Conservation (phyloP, 768 basidiomycete genomes). For the Amylocystis lapponica region DNA sequence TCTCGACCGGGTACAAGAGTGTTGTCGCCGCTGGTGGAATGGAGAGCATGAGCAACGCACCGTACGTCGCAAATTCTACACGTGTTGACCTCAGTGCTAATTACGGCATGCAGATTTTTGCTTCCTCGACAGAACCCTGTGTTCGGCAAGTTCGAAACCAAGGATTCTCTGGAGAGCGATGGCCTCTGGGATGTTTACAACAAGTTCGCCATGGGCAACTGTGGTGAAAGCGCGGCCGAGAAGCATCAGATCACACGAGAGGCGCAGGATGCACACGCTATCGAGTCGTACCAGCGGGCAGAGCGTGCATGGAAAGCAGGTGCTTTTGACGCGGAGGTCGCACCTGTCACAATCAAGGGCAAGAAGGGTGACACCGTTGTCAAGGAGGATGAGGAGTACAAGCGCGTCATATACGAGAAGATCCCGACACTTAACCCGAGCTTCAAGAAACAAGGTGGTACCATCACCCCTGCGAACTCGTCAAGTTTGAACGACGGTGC, state of each 20-base stretch:
- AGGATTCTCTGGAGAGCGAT: slow-evolving; percentile 85
- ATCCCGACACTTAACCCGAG: slow-evolving; percentile 82
- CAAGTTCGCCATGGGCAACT: slow-evolving; percentile 98
- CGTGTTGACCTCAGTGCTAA: slow-evolving; percentile 1
- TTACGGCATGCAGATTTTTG: slow-evolving; percentile 52
- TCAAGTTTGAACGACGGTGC: slow-evolving; percentile 95
- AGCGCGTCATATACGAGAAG: slow-evolving; percentile 93
- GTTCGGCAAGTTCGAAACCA: slow-evolving; percentile 86
- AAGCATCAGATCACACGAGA: slow-evolving; percentile 83
- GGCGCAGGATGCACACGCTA: slow-evolving; percentile 83
- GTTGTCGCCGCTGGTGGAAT: slow-evolving; percentile 94
- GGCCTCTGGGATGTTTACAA: slow-evolving; percentile 98
- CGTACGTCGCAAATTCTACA: slow-evolving; percentile 51
- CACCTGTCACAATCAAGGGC: slow-evolving; percentile 84
- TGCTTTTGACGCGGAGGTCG: slow-evolving; percentile 81
- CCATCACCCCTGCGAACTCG: slow-evolving; percentile 95
- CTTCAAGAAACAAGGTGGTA: slow-evolving; percentile 82
- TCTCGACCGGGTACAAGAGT: slow-evolving; percentile 77
- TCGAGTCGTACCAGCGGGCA: slow-evolving; percentile 93
- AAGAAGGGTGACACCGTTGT: slow-evolving; percentile 91
- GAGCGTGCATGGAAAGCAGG: slow-evolving; percentile 87
- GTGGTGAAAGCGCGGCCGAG: slow-evolving; percentile 80
- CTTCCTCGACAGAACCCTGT: slow-evolving; percentile 72
- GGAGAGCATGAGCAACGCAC: slow-evolving; percentile 99
- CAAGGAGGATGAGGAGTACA: slow-evolving; percentile 96